Conservation (phyloP, 257 asterid genomes). For the Gynochthodes officinalis region DNA sequence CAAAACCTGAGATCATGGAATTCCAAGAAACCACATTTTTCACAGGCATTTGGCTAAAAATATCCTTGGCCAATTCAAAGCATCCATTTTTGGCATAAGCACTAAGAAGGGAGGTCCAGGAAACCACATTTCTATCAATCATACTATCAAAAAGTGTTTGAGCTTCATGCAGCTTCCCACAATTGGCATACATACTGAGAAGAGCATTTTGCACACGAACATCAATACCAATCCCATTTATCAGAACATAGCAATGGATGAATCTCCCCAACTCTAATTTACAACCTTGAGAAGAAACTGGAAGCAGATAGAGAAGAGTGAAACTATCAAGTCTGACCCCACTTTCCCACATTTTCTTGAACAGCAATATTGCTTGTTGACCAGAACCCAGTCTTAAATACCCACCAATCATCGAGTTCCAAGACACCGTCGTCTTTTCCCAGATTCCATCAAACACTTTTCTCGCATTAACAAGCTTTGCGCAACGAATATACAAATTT, state of each 20-base stretch:
- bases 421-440: conserved; percentile 48
- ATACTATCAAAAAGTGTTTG: conserved; percentile 16
- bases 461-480: background rate
- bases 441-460: conserved; percentile 57
- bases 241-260: conserved; percentile 44
- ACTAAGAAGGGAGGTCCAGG: conserved; percentile 65
- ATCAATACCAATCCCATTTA: conserved; percentile 14
- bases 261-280: conserved; percentile 39
- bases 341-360: conserved; percentile 38
- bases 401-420: conserved; percentile 56
- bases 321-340: conserved; percentile 55
- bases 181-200: conserved; percentile 21
- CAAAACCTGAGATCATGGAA: too few species aligned
- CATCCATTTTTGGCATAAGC: conserved; percentile 52
- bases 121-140: conserved; percentile 36
- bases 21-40: too few species aligned
- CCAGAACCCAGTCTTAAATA: conserved; percentile 37
- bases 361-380: conserved; percentile 28
- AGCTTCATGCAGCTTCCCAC: conserved; percentile 14
- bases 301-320: conserved; percentile 52
- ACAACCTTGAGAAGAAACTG: conserved; percentile 36
- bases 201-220: conserved; percentile 28
- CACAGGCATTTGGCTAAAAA: conserved; percentile 47
- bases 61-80: conserved; percentile 36
- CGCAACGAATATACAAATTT: conserved; percentile 25